Evolutionary conservation across 345 rosid genomes (phyloP).

Genomic region (Camelina laxa): DNA sequence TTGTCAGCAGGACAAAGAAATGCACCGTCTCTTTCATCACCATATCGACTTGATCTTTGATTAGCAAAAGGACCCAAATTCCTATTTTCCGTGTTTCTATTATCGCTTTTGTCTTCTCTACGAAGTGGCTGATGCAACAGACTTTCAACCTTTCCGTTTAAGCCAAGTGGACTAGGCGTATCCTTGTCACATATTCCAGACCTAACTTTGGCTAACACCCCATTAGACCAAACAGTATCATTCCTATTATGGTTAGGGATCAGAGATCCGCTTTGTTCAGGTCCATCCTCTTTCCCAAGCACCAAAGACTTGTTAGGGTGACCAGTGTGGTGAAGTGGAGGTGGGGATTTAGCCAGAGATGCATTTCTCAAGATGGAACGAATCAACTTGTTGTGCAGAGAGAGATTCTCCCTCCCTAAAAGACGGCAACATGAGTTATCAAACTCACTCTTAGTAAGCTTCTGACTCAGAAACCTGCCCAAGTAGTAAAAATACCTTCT

Average conservation of each 20-base stretch:
- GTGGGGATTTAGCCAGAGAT: constrained; percentile 68
- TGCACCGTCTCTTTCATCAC: constrained; percentile 56
- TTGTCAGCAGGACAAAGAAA: constrained; percentile 47
- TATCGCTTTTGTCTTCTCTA: constrained; percentile 58
- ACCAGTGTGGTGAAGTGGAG: constrained; percentile 59
- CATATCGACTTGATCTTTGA: constrained; percentile 65
- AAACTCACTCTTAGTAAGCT: constrained; percentile 82
- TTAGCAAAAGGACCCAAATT: constrained; percentile 66
- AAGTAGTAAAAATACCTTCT: constrained; percentile 75
- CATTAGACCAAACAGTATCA: constrained; percentile 72
- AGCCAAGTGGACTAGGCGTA: constrained; percentile 81
- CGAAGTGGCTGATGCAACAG: constrained; percentile 56
- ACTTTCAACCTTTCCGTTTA: constrained; percentile 78
- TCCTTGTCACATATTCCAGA: constrained; percentile 72
- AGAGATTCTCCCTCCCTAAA: constrained; percentile 89
- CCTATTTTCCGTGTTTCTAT: constrained; percentile 63
- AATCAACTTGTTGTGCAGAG: constrained; percentile 87
- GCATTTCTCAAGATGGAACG: constrained; percentile 82
- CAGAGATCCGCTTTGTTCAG: constrained; percentile 53
- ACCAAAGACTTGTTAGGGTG: constrained; percentile 54
- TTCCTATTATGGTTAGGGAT: constrained; percentile 65
- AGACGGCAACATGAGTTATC: constrained; percentile 73
- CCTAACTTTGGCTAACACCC: constrained; percentile 73
- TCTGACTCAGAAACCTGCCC: constrained; percentile 84
- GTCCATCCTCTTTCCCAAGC: constrained; percentile 55